Conservation (phyloP, 768 basidiomycete species). For the Floccularia luteovirens region DNA sequence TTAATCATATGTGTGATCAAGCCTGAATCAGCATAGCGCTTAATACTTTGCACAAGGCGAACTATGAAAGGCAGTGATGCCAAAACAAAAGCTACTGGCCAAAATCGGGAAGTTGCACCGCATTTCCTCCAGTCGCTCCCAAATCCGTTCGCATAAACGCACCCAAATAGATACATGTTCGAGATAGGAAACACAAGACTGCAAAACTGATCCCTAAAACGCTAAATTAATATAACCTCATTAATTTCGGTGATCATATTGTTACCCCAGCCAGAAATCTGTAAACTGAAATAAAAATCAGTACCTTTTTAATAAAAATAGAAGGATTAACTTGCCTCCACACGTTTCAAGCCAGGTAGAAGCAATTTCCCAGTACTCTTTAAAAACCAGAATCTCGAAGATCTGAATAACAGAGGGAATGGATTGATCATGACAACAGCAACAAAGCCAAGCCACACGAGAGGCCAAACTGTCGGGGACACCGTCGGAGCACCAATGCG, state of each 20-base stretch:
- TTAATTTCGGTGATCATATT: slow-evolving; percentile 1
- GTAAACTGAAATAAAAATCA: slow-evolving; percentile 42
- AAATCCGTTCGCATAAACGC: slow-evolving; percentile 58
- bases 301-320: background rate
- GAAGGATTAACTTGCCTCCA: slow-evolving; percentile 47
- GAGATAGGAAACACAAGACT: slow-evolving; percentile 71
- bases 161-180: slow-evolving; percentile 67
- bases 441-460: slow-evolving; percentile 71
- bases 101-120: slow-evolving; percentile 34
- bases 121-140: slow-evolving; percentile 41
- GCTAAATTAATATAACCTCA: background rate
- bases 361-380: slow-evolving; percentile 55
- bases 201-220: slow-evolving; percentile 74
- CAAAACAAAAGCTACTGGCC: slow-evolving; percentile 57
- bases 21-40: slow-evolving; percentile 78
- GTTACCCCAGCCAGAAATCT: slow-evolving; percentile 86
- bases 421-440: slow-evolving; percentile 66
- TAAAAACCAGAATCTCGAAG: slow-evolving; percentile 79
- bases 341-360: slow-evolving; percentile 58
- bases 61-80: slow-evolving; percentile 61
- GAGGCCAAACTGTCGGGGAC: slow-evolving; percentile 69
- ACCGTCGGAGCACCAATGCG: slow-evolving; percentile 46
- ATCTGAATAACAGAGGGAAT: slow-evolving; percentile 51
- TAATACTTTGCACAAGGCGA: slow-evolving; percentile 81
- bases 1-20: slow-evolving; percentile 80